Base-by-base conservation (phyloP, 306 rosid species). In the Corylus avellana region DNA sequence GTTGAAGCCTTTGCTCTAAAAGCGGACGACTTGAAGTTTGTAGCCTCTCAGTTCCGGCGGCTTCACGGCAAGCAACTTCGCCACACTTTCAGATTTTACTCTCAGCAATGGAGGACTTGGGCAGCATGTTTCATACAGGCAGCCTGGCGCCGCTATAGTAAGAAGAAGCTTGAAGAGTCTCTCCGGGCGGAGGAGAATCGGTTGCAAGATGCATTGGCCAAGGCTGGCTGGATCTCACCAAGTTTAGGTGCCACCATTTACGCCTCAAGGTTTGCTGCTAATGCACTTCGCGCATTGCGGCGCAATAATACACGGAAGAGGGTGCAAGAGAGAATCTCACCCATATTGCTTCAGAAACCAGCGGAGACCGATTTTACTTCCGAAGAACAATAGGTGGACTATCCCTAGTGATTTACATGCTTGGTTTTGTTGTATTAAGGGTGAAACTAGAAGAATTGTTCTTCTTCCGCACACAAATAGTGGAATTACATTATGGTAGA, bases 101-200 rank as follows among this genome's bases (percentile, higher is more conserved):
- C 98, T 0, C 98, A 94, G 75, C 98, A 92, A 76, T 92, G 97
- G 98, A 92, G 97, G 69, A 86, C 96, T 10, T 94, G 97, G 98
- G 97, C 98, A 1, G 97, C 98, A 27, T 92, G 97, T 78, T 94
- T 94, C 78, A 90, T 94, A 42, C 97, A 92, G 79, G 98, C 95
- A 47, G 98, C 98, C 0, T 94, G 98, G 97, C 91, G 92, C 32
- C 92, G 96, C 5, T 88, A 89, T 67, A 53, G 79, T 61, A 95
- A 90, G 79, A 91, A 82, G 92, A 91, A 92, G 89, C 97, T 88
- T 13, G 94, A 93, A 80, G 92, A 91, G 89, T 84, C 92, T 70
- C 92, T 94, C 0, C 61, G 59, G 80, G 94, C 85, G 80, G 98
- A 92, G 79, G 97, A 92, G 90, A 90, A 90, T 73, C 80, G 97